A percentile compares a stretch with the other conserved stretches of the same genome.
Evolutionary conservation across 2,329 filamentous ascomycete genomes (phyloP).

Genomic region (Madurella fahalii): DNA sequence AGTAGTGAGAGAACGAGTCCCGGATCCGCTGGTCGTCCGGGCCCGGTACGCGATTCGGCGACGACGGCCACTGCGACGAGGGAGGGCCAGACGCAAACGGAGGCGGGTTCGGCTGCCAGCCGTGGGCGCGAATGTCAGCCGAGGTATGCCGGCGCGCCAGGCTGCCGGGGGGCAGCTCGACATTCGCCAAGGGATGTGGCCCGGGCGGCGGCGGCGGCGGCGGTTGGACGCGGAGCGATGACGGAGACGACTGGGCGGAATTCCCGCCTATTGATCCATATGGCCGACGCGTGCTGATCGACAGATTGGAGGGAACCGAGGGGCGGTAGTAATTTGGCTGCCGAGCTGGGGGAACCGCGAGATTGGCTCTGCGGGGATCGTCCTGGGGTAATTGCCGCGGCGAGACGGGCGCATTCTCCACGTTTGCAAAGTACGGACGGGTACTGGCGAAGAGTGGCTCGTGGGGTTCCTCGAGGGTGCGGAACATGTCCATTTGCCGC

Average conservation of each 20-base stretch:
- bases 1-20: conserved; percentile 55
- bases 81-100: conserved; percentile 63
- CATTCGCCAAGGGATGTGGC: conserved; percentile 35
- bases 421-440: conserved; percentile 60
- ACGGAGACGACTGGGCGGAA: conserved; percentile 65
- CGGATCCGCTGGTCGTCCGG: conserved; percentile 53
- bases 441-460: conserved; percentile 63
- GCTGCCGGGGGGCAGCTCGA: conserved; percentile 12
- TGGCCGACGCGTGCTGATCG: conserved; percentile 68
- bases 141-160: conserved; percentile 63
- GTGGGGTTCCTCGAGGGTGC: conserved; percentile 59
- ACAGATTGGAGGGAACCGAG: conserved; percentile 75
- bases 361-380: conserved; percentile 68
- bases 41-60: conserved; percentile 44
- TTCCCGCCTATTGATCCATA: conserved; percentile 82
- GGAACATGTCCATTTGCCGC: conserved; percentile 55
- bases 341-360: conserved; percentile 58
- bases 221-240: conserved; percentile 64
- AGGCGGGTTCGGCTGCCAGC: conserved; percentile 61
- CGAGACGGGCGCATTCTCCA: conserved; percentile 77
- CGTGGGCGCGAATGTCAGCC: conserved; percentile 88
- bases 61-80: conserved; percentile 51
- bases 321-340: conserved; percentile 65
- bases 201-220: conserved; percentile 56
- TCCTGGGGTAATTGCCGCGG: conserved; percentile 84